Conservation (phyloP, 441 rosid species). For the Adansonia gregorii region DNA sequence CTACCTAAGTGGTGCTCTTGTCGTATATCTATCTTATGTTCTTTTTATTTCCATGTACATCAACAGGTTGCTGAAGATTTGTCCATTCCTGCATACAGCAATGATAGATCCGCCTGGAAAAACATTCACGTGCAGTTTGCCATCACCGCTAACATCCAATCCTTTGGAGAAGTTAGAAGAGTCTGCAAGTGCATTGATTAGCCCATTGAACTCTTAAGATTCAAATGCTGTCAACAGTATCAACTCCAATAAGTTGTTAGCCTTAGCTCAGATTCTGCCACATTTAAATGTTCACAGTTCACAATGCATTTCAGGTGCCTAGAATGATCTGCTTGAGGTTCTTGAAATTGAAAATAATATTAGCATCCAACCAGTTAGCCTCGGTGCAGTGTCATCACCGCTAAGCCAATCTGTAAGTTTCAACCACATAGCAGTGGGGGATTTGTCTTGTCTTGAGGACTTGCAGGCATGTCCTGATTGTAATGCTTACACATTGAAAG, state of each 20-base stretch:
- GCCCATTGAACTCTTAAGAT: constrained; percentile 26
- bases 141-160: constrained; percentile 18
- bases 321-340: constrained; percentile 32
- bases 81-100: constrained; percentile 32
- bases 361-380: constrained; percentile 25
- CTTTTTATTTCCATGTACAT: neutral
- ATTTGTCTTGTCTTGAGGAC: constrained; percentile 41
- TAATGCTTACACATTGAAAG: constrained; percentile 22
- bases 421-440: constrained; percentile 32
- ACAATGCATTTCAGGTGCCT: constrained; percentile 15
- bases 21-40: constrained; percentile 15
- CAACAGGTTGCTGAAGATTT: constrained; percentile 54
- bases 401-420: neutral
- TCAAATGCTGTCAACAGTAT: constrained; percentile 28
- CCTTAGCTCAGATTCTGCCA: constrained; percentile 30
- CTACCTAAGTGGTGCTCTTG: neutral
- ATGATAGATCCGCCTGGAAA: constrained; percentile 32
- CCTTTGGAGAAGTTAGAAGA: constrained; percentile 35
- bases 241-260: constrained; percentile 25
- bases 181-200: constrained; percentile 24
- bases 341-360: constrained; percentile 20
- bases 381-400: constrained; percentile 34
- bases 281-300: constrained; percentile 18
- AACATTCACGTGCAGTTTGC: constrained; percentile 29
- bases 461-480: constrained; percentile 29